phyloP scores from a whole-genome alignment of 805 yeast genomes.

The Suhomyces vadensis region DNA sequence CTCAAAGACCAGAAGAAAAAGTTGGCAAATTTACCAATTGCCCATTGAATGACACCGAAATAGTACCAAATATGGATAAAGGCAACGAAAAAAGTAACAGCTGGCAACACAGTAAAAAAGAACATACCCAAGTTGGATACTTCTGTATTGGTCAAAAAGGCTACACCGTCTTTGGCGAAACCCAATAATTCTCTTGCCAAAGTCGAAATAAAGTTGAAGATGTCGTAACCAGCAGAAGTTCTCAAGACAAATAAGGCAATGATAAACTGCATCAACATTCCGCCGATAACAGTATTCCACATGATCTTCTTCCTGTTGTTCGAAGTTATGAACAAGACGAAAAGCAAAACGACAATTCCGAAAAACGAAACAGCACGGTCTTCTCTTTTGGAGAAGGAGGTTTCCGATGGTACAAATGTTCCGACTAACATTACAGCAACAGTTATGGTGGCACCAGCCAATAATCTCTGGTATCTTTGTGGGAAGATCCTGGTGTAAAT shows the following conservation, averaged over 20 bases:
- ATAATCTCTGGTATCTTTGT: slow-evolving; percentile 37
- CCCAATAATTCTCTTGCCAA: slow-evolving; percentile 58
- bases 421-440: slow-evolving; percentile 53
- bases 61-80: slow-evolving; percentile 61
- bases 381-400: slow-evolving; percentile 44
- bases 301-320: slow-evolving; percentile 45
- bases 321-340: slow-evolving; percentile 47
- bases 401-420: slow-evolving; percentile 52
- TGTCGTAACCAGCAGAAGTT: slow-evolving; percentile 59
- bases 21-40: slow-evolving; percentile 53
- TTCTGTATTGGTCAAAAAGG: slow-evolving; percentile 49
- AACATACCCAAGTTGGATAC: slow-evolving; percentile 47
- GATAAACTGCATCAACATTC: slow-evolving; percentile 59
- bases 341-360: slow-evolving; percentile 51
- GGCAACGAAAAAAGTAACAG: slow-evolving; percentile 64
- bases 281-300: slow-evolving; percentile 63
- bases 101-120: slow-evolving; percentile 60
- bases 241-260: slow-evolving; percentile 62
- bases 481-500: slow-evolving; percentile 44
- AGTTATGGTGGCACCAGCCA: slow-evolving; percentile 47
- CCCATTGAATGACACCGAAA: slow-evolving; percentile 62
- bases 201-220: slow-evolving; percentile 59
- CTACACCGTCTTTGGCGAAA: slow-evolving; percentile 61
- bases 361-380: slow-evolving; percentile 62
- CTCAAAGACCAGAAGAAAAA: slow-evolving; percentile 61